Base-by-base conservation (phyloP, 2,329 filamentous ascomycete species). In the Parafenestella ontariensis region DNA sequence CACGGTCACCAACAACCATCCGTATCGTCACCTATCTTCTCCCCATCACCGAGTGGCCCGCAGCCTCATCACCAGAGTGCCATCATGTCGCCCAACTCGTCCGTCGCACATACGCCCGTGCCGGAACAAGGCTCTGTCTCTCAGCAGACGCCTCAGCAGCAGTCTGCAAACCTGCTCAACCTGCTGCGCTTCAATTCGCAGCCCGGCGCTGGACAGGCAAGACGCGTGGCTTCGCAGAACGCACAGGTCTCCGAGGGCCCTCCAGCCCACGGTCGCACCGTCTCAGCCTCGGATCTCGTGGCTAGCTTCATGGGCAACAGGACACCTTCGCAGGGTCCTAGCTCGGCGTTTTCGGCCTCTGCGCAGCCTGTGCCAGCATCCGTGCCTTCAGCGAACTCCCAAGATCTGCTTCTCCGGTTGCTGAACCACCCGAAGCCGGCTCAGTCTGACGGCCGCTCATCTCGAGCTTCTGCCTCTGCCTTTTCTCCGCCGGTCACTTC, bases 331-430 rank as follows among this genome's bases (percentile, higher is more conserved):
- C 72, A 77, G 39, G 68, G 74, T 56, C 62, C 71, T 28, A 46
- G 56, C 28, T 59, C 76, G 11, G 68, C 73, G 26, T 72, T 66
- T 26, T 62, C 71, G 28, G 54, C 62, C 23, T 56, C 57, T 28
- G 65, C 65, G 42, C 70, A 66, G 46, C 63, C 68, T 18, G 64
- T 73, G 52, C 54, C 66, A n/a, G 57, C 69, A 33, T 61, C 70
- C 13, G 62, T 64, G 17, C 61, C 74, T 33, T 60, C 73, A 42
- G 83, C 86, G 42, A 89, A 92, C 73, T 91, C 92, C 4, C 90
- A 96, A 75, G 88, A 94, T 60, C 90, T 95, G 70, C 82, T 99
- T 43, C 86, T 98, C 58, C 89, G 91, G 66, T 82, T 98, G 54
- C 84, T 99, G 60, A 95, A 92, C 69, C 88, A 89, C 44, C 87